A percentile compares a stretch with the other conserved stretches of the same genome.
Conservation (phyloP, 1,284 basidiomycete genomes). For the Moesziomyces sp. region DNA sequence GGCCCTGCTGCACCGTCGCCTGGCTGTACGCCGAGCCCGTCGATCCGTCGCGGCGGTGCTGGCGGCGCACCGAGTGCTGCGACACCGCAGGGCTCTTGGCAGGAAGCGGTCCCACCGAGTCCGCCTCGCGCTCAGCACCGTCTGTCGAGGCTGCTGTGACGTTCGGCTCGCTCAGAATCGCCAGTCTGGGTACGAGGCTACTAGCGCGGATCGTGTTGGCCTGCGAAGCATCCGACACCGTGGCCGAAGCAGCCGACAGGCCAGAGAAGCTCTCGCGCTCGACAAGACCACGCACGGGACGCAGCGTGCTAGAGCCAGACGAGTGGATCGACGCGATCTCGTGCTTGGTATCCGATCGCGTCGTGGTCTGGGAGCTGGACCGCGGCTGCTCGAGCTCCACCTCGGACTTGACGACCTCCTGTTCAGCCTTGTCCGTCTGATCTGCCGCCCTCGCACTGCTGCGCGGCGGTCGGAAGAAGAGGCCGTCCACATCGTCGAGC, state of each 20-base stretch:
- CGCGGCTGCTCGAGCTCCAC: constrained; percentile 13
- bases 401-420: not conserved
- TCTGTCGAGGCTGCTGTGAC: not conserved
- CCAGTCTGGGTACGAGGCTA: not conserved
- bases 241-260: constrained; percentile 11
- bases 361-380: constrained; percentile 25
- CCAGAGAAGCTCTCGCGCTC: constrained; percentile 7
- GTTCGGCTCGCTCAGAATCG: not conserved
- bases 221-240: constrained; percentile 11
- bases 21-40: constrained; percentile 17
- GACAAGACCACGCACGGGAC: constrained; percentile 7
- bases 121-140: constrained; percentile 5
- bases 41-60: constrained; percentile 25
- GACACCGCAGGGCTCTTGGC: constrained; percentile 21
- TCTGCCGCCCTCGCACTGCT: not conserved
- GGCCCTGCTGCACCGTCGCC: constrained; percentile 18
- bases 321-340: constrained; percentile 31
- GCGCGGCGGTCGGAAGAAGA: constrained; percentile 37
- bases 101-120: constrained; percentile 26
- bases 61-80: constrained; percentile 21
- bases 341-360: constrained; percentile 38
- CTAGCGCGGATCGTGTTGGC: constrained; percentile 10
- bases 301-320: constrained; percentile 21
- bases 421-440: not conserved
- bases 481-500: constrained; percentile 11